phyloP scores from a whole-genome alignment of 2,329 filamentous ascomycete species.

The Epicoccum nigrum region DNA sequence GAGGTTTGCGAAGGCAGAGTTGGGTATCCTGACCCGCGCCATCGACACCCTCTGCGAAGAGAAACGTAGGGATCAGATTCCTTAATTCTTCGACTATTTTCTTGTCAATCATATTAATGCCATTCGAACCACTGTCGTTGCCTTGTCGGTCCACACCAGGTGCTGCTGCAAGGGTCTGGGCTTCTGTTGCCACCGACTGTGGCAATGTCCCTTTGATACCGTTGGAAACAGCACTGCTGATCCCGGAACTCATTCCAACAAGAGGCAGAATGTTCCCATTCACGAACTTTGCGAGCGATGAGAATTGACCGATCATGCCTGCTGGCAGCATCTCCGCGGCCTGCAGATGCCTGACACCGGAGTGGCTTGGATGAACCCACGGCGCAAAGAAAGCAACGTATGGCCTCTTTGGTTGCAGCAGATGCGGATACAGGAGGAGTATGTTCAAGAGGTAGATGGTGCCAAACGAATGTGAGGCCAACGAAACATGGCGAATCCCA shows the following conservation, averaged over 20 bases:
- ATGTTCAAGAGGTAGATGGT: conserved; percentile 30
- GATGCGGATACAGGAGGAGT: conserved; percentile 24
- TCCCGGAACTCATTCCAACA: conserved; percentile 9
- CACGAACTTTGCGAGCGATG: conserved; percentile 16
- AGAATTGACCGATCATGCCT: conserved; percentile 23
- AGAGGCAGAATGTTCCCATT: conserved; percentile 24
- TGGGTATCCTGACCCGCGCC: conserved; percentile 27
- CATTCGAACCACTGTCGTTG: not conserved
- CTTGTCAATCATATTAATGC: conserved; percentile 10
- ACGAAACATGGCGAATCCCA: conserved; percentile 21
- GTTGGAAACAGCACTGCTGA: conserved; percentile 3
- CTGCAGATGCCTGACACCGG: conserved; percentile 17
- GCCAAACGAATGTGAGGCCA: conserved; percentile 32
- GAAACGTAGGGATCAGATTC: conserved; percentile 18
- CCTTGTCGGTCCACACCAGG: not conserved
- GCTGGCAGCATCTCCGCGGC: conserved; percentile 24
- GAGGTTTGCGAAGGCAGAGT: conserved; percentile 27
- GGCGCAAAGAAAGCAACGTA: conserved; percentile 32
- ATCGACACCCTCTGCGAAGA: conserved; percentile 26
- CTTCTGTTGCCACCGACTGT: not conserved
- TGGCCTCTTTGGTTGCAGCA: conserved; percentile 25
- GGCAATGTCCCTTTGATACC: conserved; percentile 3
- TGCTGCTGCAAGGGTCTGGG: not conserved
- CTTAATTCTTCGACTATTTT: conserved; percentile 15
- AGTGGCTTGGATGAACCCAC: conserved; percentile 32